A percentile compares a stretch with the other conserved stretches of the same genome.
Evolutionary conservation across 2,329 filamentous ascomycete genomes (phyloP).

Genomic region (Ophidiomyces ophidiicola): DNA sequence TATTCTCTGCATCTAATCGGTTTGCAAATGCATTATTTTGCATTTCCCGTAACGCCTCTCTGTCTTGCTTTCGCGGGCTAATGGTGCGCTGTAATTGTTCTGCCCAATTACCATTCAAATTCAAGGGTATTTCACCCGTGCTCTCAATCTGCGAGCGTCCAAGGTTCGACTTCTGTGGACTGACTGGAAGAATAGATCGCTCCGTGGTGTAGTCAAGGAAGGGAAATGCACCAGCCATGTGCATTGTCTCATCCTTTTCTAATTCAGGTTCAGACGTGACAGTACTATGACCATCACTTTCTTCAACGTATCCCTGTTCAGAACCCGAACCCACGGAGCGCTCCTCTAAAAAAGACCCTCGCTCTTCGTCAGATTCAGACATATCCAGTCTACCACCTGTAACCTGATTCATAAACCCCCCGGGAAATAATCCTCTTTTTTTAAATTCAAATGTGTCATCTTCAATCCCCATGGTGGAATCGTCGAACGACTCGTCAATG

Average conservation of each 20-base stretch:
- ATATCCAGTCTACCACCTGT: slow-evolving; percentile 36
- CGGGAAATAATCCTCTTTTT: slow-evolving; percentile 51
- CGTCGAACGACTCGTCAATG: slow-evolving; percentile 30
- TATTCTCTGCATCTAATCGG: slow-evolving; percentile 25
- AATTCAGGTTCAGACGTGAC: slow-evolving; percentile 48
- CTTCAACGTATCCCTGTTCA: slow-evolving; percentile 27
- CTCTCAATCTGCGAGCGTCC: slow-evolving; percentile 8
- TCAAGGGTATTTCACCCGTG: slow-evolving; percentile 37
- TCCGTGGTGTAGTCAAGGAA: slow-evolving; percentile 64
- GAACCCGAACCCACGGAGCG: slow-evolving; percentile 73
- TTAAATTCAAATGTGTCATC: slow-evolving; percentile 51
- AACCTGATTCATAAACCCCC: slow-evolving; percentile 60
- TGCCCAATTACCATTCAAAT: slow-evolving; percentile 73
- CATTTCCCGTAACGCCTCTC: slow-evolving; percentile 55
- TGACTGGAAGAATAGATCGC: slow-evolving; percentile 45
- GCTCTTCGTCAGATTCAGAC: slow-evolving; percentile 34
- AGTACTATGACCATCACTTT: slow-evolving; percentile 11
- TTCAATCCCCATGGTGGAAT: slow-evolving; percentile 29
- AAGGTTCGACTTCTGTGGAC: slow-evolving; percentile 19
- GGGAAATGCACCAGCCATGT: slow-evolving; percentile 67
- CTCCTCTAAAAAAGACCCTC: slow-evolving; percentile 82
- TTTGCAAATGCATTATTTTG: slow-evolving; percentile 48
- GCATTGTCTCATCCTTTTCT: slow-evolving; percentile 63
- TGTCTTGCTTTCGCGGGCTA: slow-evolving; percentile 84
- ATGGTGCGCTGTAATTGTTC: slow-evolving; percentile 89